Evolutionary conservation across 805 yeast genomes (phyloP), one percentile per base, ranked within the genome.

Genomic region (Sugiyamaella americana): DNA sequence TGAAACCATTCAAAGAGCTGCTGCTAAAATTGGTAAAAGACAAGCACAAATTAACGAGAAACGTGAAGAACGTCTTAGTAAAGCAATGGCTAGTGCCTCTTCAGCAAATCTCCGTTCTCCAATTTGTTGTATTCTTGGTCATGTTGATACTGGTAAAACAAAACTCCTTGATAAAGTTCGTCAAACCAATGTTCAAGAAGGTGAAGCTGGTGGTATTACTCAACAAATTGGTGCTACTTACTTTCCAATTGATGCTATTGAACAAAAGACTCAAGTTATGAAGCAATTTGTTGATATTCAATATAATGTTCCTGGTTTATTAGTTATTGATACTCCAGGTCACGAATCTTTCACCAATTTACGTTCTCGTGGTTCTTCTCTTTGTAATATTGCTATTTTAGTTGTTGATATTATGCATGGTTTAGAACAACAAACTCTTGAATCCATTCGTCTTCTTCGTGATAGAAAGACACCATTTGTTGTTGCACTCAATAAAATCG

Each of bases 161-260:
- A 93, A 93, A 67, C 78, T 93, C 55, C 76, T 93, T 66, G 99
- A 93, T 66, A 93, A 93, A 70, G 82, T 93, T 58, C 91, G 99
- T 73, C 97, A 91, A 73, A 93, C 98, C 37, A 93, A 93, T 63
- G 99, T 93, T 51, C 99, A 93, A 74, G 99, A 97, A 67, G 99
- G 98, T 64, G 99, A 93, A 73, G 99, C 99, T 47, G 99, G 99
- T 74, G 99, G 99, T 74, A 93, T 93, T 67, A 93, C 99, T 55
- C 99, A 93, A 77, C 99, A 93, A 72, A 93, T 93, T 64, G 99
- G 99, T 79, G 99, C 99, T 47, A 93, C 99, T 19, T 93, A 93
- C 67, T 93, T 93, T 87, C 98, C 98, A 51, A 88, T 93, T 57
- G 94, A 84, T 24, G 88, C 97, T 37, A 87, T 93, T 61, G 82